Evolutionary conservation across 306 rosid species (phyloP), one percentile per base, ranked within the genome.

Genomic region (Abrus precatorius): DNA sequence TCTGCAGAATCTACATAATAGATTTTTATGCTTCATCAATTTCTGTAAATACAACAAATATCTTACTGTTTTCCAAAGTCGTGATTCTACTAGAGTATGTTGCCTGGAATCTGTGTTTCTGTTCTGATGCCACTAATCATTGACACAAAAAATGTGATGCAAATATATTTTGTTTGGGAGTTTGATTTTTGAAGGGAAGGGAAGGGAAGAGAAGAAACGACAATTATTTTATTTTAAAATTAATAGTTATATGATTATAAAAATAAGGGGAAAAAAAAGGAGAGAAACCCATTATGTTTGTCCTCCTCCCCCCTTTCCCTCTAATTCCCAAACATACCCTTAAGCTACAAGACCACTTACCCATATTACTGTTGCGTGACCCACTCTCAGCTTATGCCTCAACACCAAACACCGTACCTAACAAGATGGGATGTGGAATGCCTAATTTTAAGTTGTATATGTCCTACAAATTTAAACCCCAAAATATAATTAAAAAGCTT

Each of bases 381-480:
- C 75, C 57, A 29, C 56, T 43, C 63, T 62, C 54, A 27, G 41
- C 28, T 43, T 62, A 11, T 61, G 53, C 52, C 75, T 53, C 9
- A 43, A 57, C 36, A 33, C 56, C 61, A 55, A 48, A 69, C 4
- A 50, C 7, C 38, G 7, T 28, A 29, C 3, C 48, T 77, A 49
- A 45, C 62, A 59, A 29, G 13, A 38, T 63, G 55, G 40, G 41
- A 68, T 60, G 59, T 62, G 69, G 33, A 41, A 38, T 69, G 49
- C 69, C 61, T 69, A 66, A 41, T 70, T 68, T 76, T 82, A 20
- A 62, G 27, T 50, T 69, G 54, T 61, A 77, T 83, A 32, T 20
- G 20, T 38, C 54, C 52, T 55, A 47, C 71, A 29, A 43, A 43
- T 69, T 68, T 59, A 32, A 52, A 20, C 14, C 73, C 72, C 44